phyloP scores from a whole-genome alignment of 2,329 filamentous ascomycete genomes.

The Fusarium coicis region DNA sequence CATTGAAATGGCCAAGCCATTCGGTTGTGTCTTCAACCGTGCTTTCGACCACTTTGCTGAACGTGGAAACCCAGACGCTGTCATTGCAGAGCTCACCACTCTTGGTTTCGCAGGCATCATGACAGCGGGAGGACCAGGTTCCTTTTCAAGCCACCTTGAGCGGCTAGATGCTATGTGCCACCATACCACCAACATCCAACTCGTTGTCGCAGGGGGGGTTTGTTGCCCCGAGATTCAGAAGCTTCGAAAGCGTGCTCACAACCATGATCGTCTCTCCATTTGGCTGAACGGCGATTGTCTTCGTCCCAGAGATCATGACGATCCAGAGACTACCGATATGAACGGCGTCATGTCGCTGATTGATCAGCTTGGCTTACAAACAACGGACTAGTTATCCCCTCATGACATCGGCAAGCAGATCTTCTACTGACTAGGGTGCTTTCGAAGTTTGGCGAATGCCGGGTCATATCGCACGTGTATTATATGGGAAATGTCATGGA shows the following conservation, averaged over 20 bases:
- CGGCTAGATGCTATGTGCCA: constrained; percentile 52
- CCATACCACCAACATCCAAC: constrained; percentile 51
- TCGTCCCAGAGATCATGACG: constrained; percentile 9
- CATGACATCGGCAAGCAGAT: constrained; percentile 42
- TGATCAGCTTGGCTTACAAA: constrained; percentile 33
- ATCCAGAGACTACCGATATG: constrained; percentile 41
- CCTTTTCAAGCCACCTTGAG: constrained; percentile 53
- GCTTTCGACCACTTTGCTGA: constrained; percentile 63
- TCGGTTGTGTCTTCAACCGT: constrained; percentile 64
- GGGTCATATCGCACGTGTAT: background rate
- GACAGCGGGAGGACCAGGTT: constrained; percentile 62
- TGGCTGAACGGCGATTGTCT: constrained; percentile 61
- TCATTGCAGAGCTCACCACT: constrained; percentile 49
- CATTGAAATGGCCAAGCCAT: constrained; percentile 54
- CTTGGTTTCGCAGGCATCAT: constrained; percentile 64
- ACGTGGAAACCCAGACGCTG: constrained; percentile 24
- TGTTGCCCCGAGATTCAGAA: constrained; percentile 53
- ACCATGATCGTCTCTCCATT: constrained; percentile 37
- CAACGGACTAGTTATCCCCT: constrained; percentile 44
- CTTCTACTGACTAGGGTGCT: constrained; percentile 20
- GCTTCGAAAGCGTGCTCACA: constrained; percentile 45
- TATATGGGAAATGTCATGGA: background rate
- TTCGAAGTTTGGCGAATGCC: background rate
- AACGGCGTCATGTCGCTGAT: constrained; percentile 41
- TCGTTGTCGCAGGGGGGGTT: constrained; percentile 65